These are phyloP conservation scores for Fusarium sp. DNA, from an alignment of 2,329 filamentous ascomycete genomes.

Conservation along the genomic window DNA sequence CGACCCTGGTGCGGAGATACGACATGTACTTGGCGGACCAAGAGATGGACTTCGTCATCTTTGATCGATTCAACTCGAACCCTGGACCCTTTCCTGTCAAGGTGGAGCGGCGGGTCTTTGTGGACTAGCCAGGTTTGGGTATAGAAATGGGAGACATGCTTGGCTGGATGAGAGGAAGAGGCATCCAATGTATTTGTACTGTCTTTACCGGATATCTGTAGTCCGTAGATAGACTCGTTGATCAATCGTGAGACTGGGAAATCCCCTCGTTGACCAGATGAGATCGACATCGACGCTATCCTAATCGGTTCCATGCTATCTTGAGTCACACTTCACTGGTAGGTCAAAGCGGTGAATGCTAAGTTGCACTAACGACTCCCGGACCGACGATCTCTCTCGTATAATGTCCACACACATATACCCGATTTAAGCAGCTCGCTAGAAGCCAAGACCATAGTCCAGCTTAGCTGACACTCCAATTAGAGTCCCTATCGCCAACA, in stretches of 20 bases:
- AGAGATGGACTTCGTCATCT: not conserved
- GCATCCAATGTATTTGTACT: not conserved
- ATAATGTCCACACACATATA: slow-evolving; percentile 1
- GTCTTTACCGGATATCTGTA: not conserved
- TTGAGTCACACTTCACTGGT: not conserved
- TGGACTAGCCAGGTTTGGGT: not conserved
- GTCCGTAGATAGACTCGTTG: not conserved
- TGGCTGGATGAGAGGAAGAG: not conserved
- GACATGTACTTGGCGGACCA: not conserved
- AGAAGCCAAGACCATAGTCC: not conserved
- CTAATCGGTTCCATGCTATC: not conserved
- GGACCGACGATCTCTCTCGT: not conserved
- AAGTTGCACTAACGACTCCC: not conserved
- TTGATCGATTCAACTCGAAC: not conserved
- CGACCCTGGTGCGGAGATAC: not conserved
- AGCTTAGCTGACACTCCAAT: slow-evolving; percentile 5
- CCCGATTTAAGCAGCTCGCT: slow-evolving; percentile 4
- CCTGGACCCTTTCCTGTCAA: not conserved
- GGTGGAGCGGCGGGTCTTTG: slow-evolving; percentile 2
- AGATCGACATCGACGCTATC: not conserved
- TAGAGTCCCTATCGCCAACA: not conserved
- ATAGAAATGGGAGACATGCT: not conserved
- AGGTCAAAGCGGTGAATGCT: slow-evolving; percentile 10
- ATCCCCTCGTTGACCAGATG: not conserved
- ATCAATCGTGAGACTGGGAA: not conserved